A percentile compares a stretch with the other conserved stretches of the same genome.
Evolutionary conservation across 2,329 filamentous ascomycete species (phyloP).

Genomic region (Polytolypa hystricis): DNA sequence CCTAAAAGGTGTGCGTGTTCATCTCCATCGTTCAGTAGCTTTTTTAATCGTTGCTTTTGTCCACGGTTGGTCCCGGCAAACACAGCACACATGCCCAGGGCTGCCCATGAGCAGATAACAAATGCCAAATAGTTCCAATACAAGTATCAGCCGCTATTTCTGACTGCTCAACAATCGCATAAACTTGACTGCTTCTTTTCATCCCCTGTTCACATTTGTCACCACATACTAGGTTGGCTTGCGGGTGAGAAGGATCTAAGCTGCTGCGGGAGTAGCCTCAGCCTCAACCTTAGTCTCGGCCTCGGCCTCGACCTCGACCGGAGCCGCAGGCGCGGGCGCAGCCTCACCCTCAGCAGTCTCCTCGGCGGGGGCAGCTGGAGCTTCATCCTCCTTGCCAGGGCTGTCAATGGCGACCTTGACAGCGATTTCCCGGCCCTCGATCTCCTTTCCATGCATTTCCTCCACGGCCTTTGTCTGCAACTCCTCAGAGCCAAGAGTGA

Average conservation of each 20-base stretch:
- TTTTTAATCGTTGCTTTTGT: not conserved
- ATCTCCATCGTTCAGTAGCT: not conserved
- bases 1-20: constrained; percentile 19
- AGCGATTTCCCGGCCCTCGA: constrained; percentile 96
- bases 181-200: no score
- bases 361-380: constrained; percentile 40
- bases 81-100: no score
- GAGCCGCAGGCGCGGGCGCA: constrained; percentile 8
- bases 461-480: constrained; percentile 90
- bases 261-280: constrained; percentile 26
- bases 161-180: constrained; percentile 2
- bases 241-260: constrained; percentile 16
- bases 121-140: constrained; percentile 8
- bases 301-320: no score
- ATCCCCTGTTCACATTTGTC: no score
- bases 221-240: no score
- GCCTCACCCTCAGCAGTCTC: constrained; percentile 20
- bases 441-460: constrained; percentile 99
- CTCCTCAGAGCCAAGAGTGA: constrained; percentile 90
- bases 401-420: constrained; percentile 99
- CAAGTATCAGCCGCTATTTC: constrained; percentile 4
- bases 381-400: constrained; percentile 94
- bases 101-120: no score
- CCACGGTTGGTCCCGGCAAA: no score
- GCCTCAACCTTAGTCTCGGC: no score